Evolutionary conservation across 2,329 filamentous ascomycete species (phyloP), one percentile per base, ranked within the genome.

Genomic region (Trichothecium roseum): DNA sequence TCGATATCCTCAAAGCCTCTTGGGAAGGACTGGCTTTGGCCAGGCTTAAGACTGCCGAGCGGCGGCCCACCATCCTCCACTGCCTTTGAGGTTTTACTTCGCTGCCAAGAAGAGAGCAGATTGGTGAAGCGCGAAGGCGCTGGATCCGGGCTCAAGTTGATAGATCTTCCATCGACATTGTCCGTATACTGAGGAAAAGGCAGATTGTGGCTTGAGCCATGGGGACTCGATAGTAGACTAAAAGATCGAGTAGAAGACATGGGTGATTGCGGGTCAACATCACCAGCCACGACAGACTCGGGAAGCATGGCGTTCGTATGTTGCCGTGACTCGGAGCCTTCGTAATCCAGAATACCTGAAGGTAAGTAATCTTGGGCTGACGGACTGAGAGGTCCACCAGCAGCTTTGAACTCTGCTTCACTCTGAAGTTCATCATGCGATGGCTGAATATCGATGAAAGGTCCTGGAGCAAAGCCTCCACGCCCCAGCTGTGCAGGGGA

Each of bases 11-110:
- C 82, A 41, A 59, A 59, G 40, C 70, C 68, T 14, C 72, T 64
- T 5, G 84, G 84, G 44, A 91, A 76, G 0, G 84, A 89, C 50
- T 85, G 82, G 47, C 82, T 87, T 51, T 89, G 82, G 0, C 74
- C 71, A 20, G 73, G 60, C 49, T 84, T 84, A 12, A 88, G 61
- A 15, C 72, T 77, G 1, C 84, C 84, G 7, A 87, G 57, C 1
- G 72, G 64, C 5, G 78, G 79, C 1, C 79, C 78, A 6, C 47
- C 49, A 2, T 56, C 53, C 28, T 57, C 54, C 10, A 68, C 50
- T 1, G 68, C 67, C 55, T 85, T 86, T 5, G 71, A 63, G 18
- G 71, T 69, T 37, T 72, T 68, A 30, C 74, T 75, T 34, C 78
- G 74, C 37, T 78, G 67, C 46, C 70, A 77, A 34, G 63, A 66